Evolutionary conservation across 441 rosid genomes (phyloP).

Genomic region (Arabidopsis hybrid): DNA sequence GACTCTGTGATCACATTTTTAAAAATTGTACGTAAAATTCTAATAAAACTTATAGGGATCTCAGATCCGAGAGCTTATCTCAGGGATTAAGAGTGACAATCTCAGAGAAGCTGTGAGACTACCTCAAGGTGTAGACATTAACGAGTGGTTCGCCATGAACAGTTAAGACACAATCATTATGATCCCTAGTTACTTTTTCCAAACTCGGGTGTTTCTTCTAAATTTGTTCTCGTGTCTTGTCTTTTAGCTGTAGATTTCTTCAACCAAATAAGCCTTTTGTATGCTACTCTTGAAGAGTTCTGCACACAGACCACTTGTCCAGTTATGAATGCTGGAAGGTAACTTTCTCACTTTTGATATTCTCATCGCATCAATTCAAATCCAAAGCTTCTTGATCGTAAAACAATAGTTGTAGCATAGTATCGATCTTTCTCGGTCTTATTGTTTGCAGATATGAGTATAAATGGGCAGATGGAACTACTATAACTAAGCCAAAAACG

Average conservation of each 20-base stretch:
- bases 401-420: not conserved
- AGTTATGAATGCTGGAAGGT: conserved; percentile 94
- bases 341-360: conserved; percentile 27
- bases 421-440: not conserved
- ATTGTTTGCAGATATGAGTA: conserved; percentile 69
- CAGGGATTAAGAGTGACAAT: conserved; percentile 73
- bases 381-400: not conserved
- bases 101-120: conserved; percentile 86
- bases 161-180: conserved; percentile 51
- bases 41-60: conserved; percentile 55
- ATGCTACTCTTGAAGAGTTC: conserved; percentile 82
- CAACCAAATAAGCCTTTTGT: conserved; percentile 82
- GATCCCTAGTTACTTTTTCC: not conserved
- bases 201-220: conserved; percentile 1
- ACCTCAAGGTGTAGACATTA: conserved; percentile 87
- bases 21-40: not conserved
- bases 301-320: conserved; percentile 86
- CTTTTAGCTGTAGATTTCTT: conserved; percentile 90
- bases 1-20: not conserved
- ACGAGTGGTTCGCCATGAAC: conserved; percentile 89
- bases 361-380: conserved; percentile 13
- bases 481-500: conserved; percentile 42
- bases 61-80: conserved; percentile 70
- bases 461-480: conserved; percentile 90
- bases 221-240: not conserved